phyloP scores from a whole-genome alignment of 768 basidiomycete species.

The Psilocybe sp. region DNA sequence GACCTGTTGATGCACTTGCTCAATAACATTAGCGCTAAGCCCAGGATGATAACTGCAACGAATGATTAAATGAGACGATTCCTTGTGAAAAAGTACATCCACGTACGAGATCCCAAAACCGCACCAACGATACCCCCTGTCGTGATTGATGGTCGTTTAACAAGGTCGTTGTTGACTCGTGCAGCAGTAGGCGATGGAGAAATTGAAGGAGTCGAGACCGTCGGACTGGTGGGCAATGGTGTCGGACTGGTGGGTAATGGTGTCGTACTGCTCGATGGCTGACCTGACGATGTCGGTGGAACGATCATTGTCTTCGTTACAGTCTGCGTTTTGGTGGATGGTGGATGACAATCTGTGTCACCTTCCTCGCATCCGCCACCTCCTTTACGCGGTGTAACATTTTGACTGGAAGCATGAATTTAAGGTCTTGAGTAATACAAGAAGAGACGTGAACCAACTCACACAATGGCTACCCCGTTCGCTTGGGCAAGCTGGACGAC shows the following conservation, averaged over 20 bases:
- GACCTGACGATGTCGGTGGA: neutral
- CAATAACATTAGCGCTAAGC: slow-evolving; percentile 16
- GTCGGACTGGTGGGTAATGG: neutral
- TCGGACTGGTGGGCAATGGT: neutral
- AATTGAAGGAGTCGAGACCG: neutral
- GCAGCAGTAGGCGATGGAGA: neutral
- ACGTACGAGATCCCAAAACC: slow-evolving; percentile 15
- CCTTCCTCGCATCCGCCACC: neutral
- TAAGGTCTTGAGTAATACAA: neutral
- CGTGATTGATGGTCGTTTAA: neutral
- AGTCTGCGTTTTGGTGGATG: neutral
- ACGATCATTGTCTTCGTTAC: neutral
- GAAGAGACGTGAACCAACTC: neutral
- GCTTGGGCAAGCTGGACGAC: slow-evolving; percentile 13
- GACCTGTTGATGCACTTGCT: slow-evolving; percentile 14
- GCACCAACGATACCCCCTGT: slow-evolving; percentile 5
- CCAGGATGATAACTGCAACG: slow-evolving; percentile 17
- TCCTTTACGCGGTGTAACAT: neutral
- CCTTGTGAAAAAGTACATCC: neutral
- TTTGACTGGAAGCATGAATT: no score
- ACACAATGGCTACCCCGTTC: slow-evolving; percentile 8
- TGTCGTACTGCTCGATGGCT: no score
- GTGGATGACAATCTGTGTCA: neutral
- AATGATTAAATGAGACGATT: neutral
- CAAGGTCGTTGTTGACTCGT: neutral